phyloP scores from a whole-genome alignment of 768 basidiomycete species.

The Lanmaoa pseudosensibilis region DNA sequence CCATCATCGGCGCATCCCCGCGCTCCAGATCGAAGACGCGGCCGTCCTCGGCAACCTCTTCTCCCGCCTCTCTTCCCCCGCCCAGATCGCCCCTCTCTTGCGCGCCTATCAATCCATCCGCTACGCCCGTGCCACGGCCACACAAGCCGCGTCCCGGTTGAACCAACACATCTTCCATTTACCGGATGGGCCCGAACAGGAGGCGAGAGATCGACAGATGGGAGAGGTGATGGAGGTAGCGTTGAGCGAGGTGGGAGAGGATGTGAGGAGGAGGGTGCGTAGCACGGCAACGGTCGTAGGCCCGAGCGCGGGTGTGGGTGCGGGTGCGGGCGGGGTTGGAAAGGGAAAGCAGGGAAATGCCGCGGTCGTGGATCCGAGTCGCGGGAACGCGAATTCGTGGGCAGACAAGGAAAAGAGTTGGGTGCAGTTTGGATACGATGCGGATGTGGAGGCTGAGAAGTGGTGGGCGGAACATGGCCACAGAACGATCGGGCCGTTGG shows the following conservation, averaged over 20 bases:
- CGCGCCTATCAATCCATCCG: constrained; percentile 54
- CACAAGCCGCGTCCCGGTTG: constrained; percentile 48
- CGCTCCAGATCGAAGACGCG: constrained; percentile 36
- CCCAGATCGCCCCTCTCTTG: constrained; percentile 47
- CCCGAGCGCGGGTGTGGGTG: neutral
- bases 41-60: constrained; percentile 50
- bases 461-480: constrained; percentile 47
- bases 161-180: constrained; percentile 59
- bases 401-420: constrained; percentile 52
- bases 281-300: constrained; percentile 10
- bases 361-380: neutral
- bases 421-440: constrained; percentile 54
- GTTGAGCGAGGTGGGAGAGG: constrained; percentile 24
- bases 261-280: constrained; percentile 7
- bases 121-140: constrained; percentile 46
- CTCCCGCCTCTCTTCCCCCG: constrained; percentile 41
- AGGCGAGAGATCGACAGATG: constrained; percentile 52
- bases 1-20: neutral
- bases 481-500: constrained; percentile 11
- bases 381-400: constrained; percentile 54
- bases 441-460: constrained; percentile 47
- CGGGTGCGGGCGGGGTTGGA: no score
- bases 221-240: constrained; percentile 45
- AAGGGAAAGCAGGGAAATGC: neutral
- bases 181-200: constrained; percentile 53